Conservation (phyloP, 345 rosid species). For the Hirschfeldia incana region DNA sequence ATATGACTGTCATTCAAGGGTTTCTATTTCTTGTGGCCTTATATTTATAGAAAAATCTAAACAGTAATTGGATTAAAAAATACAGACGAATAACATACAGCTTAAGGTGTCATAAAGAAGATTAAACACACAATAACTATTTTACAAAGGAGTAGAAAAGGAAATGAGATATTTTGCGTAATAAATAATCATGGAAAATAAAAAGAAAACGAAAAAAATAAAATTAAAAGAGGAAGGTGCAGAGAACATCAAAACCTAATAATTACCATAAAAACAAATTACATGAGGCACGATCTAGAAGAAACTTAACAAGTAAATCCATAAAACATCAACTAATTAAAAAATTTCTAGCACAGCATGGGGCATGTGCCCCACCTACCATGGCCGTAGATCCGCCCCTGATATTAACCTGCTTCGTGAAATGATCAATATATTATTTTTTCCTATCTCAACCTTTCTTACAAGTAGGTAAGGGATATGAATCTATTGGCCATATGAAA, state of each 20-base stretch:
- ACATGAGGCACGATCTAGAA: neutral
- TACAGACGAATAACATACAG: neutral
- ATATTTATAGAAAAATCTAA: too few species aligned
- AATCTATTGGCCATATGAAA: conserved; percentile 2
- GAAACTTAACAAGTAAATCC: neutral
- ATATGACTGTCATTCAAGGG: too few species aligned
- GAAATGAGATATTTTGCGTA: neutral
- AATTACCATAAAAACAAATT: neutral
- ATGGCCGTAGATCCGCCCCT: neutral
- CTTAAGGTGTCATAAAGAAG: neutral
- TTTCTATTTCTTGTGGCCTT: too few species aligned
- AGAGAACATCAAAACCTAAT: neutral
- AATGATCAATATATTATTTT: too few species aligned
- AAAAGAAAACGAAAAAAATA: neutral
- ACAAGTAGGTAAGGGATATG: too few species aligned
- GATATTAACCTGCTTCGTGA: neutral
- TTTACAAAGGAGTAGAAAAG: neutral
- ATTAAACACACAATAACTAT: neutral
- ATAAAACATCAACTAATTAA: neutral
- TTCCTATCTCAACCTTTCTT: too few species aligned
- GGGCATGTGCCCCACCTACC: neutral
- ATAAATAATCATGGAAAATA: neutral
- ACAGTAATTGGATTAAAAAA: too few species aligned
- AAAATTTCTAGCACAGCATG: neutral
- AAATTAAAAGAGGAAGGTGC: neutral